Evolutionary conservation across 2,329 filamentous ascomycete species (phyloP).

Genomic region (Botrytis sinoallii): DNA sequence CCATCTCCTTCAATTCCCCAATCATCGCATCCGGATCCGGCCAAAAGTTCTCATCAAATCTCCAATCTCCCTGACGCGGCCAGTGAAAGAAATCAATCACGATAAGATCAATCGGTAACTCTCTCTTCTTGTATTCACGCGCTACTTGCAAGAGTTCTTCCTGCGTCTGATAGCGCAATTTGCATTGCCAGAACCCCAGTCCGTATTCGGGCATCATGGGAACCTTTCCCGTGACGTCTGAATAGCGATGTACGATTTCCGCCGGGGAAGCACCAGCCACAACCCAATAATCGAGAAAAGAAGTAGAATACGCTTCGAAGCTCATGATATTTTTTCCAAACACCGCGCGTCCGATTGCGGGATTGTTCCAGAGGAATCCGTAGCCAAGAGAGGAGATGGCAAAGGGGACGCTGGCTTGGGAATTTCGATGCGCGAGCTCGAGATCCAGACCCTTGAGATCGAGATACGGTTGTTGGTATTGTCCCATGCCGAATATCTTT

Average conservation of each 20-base stretch:
- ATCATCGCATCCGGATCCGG: conserved; percentile 65
- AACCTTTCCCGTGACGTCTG: conserved; percentile 53
- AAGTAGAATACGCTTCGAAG: conserved; percentile 59
- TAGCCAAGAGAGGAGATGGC: conserved; percentile 58
- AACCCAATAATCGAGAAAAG: conserved; percentile 61
- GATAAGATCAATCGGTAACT: conserved; percentile 61
- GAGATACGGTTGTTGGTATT: conserved; percentile 64
- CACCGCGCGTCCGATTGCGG: conserved; percentile 57
- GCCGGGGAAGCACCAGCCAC: conserved; percentile 55
- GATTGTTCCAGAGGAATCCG: conserved; percentile 66
- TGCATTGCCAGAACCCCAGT: conserved; percentile 67
- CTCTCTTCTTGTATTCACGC: conserved; percentile 53
- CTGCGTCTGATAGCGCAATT: conserved; percentile 63
- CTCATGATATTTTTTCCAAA: conserved; percentile 59
- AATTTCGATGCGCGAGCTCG: conserved; percentile 64
- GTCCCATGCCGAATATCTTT: conserved; percentile 66
- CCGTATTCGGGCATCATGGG: conserved; percentile 69
- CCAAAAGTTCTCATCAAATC: conserved; percentile 62
- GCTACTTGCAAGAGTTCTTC: conserved; percentile 60
- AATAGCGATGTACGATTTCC: conserved; percentile 56
- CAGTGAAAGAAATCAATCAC: conserved; percentile 68
- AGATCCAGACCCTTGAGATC: conserved; percentile 61
- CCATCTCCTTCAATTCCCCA: conserved; percentile 54
- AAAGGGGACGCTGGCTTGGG: conserved; percentile 63
- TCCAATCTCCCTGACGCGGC: conserved; percentile 65